Conservation (phyloP, 768 basidiomycete genomes). For the Tricholoma hemisulphureum region DNA sequence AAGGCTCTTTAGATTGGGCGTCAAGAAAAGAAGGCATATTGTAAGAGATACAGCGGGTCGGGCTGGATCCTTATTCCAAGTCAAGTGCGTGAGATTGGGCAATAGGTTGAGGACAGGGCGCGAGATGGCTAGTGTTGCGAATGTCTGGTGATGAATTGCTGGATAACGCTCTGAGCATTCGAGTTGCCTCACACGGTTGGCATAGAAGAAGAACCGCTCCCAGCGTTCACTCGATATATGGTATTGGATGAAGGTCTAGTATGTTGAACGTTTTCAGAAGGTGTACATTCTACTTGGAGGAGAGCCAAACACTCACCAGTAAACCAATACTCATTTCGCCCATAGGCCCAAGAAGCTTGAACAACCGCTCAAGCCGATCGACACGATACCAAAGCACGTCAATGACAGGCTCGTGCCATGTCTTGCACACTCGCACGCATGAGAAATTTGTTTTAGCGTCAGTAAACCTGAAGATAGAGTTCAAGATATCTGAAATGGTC, state of each 20-base stretch:
- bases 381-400: slow-evolving; percentile 21
- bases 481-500: slow-evolving; percentile 19
- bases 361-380: slow-evolving; percentile 17
- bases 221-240: slow-evolving; percentile 17
- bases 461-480: slow-evolving; percentile 14
- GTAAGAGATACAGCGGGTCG: slow-evolving; percentile 8
- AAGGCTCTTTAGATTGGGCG: slow-evolving; percentile 9
- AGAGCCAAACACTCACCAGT: slow-evolving; percentile 2
- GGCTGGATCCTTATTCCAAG: slow-evolving; percentile 10
- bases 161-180: slow-evolving; percentile 12
- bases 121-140: slow-evolving; percentile 9
- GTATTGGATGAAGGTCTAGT: slow-evolving; percentile 12
- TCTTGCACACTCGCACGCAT: slow-evolving; percentile 18
- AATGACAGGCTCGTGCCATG: slow-evolving; percentile 19
- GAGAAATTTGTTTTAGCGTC: slow-evolving; percentile 5
- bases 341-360: slow-evolving; percentile 17
- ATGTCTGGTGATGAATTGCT: slow-evolving; percentile 7
- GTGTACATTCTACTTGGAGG: neutral
- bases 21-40: slow-evolving; percentile 12
- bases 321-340: slow-evolving; percentile 3
- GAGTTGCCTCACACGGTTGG: slow-evolving; percentile 21
- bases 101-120: slow-evolving; percentile 12
- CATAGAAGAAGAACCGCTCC: slow-evolving; percentile 20
- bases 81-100: slow-evolving; percentile 16
- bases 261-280: neutral